A percentile compares a stretch with the other conserved stretches of the same genome.
Conservation (phyloP, 1,284 basidiomycete genomes). For the Malassezia japonica region DNA sequence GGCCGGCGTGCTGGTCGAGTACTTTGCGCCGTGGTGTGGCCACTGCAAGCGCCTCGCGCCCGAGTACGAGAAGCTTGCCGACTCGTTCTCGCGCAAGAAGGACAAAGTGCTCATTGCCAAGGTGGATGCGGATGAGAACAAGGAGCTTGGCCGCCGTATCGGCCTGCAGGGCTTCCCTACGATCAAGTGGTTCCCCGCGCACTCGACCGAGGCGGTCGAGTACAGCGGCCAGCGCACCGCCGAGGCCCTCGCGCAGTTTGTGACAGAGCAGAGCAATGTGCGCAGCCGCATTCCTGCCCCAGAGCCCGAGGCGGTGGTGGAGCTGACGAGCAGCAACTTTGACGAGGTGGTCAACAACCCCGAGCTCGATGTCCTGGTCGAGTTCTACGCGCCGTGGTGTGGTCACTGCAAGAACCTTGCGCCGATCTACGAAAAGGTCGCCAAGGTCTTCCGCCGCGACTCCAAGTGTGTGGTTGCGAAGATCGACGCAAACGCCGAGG, state of each 20-base stretch:
- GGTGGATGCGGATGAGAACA: constrained; percentile 82
- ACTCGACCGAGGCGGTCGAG: constrained; percentile 54
- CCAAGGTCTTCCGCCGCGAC: constrained; percentile 67
- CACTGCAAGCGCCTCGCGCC: constrained; percentile 68
- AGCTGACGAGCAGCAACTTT: constrained; percentile 66
- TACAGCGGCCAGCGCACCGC: constrained; percentile 75
- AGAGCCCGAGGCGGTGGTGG: constrained; percentile 62
- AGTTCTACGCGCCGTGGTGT: constrained; percentile 80
- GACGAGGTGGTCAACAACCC: constrained; percentile 64
- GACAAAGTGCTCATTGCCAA: constrained; percentile 82
- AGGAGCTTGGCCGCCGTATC: constrained; percentile 58
- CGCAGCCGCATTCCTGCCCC: constrained; percentile 76
- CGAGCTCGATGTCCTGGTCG: constrained; percentile 73
- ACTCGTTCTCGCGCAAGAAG: constrained; percentile 61
- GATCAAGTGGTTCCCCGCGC: constrained; percentile 75
- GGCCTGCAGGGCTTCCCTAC: constrained; percentile 79
- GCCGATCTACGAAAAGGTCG: constrained; percentile 76
- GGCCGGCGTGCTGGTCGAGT: constrained; percentile 37
- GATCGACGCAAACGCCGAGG: constrained; percentile 74
- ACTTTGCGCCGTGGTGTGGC: constrained; percentile 47
- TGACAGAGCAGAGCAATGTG: constrained; percentile 65
- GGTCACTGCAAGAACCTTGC: constrained; percentile 69
- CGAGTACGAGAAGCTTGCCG: constrained; percentile 74
- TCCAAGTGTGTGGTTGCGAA: constrained; percentile 79
- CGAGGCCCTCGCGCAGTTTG: constrained; percentile 63